phyloP scores from a whole-genome alignment of 306 rosid genomes.

The Vigna mungo region DNA sequence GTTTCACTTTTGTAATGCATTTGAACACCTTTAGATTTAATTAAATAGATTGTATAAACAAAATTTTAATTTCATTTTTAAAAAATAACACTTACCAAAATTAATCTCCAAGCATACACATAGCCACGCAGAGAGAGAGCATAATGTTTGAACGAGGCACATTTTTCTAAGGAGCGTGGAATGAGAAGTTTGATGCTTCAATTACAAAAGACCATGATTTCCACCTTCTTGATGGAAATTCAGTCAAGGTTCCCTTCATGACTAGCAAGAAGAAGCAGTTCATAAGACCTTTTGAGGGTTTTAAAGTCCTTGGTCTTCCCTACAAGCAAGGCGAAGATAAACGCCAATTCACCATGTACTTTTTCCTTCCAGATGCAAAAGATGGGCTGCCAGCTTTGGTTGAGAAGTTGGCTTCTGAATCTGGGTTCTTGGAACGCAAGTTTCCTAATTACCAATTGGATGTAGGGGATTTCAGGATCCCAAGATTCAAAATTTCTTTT shows the following conservation, averaged over 20 bases:
- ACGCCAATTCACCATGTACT: conserved; percentile 70
- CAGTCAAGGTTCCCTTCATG: conserved; percentile 80
- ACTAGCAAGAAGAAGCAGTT: conserved; percentile 60
- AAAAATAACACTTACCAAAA: too few species aligned
- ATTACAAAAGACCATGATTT: conserved; percentile 63
- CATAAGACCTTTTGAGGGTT: conserved; percentile 57
- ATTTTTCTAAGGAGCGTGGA: conserved; percentile 89
- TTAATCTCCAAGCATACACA: too few species aligned
- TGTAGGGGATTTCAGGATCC: conserved; percentile 76
- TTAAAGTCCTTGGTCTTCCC: conserved; percentile 76
- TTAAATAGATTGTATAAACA: too few species aligned
- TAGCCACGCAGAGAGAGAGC: too few species aligned
- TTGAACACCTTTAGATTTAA: too few species aligned
- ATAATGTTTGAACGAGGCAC: too few species aligned
- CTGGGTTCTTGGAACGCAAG: conserved; percentile 60
- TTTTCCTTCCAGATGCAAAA: conserved; percentile 74
- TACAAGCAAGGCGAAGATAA: conserved; percentile 70
- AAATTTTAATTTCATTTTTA: too few species aligned
- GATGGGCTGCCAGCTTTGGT: conserved; percentile 73
- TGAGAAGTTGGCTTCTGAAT: conserved; percentile 61
- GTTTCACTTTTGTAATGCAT: too few species aligned
- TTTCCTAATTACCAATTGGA: conserved; percentile 52
- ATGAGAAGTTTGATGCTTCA: conserved; percentile 63
- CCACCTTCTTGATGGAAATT: conserved; percentile 64
- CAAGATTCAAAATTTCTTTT: conserved; percentile 78